Conservation (phyloP, 2,329 filamentous ascomycete species). For the Monosporascus sp. region DNA sequence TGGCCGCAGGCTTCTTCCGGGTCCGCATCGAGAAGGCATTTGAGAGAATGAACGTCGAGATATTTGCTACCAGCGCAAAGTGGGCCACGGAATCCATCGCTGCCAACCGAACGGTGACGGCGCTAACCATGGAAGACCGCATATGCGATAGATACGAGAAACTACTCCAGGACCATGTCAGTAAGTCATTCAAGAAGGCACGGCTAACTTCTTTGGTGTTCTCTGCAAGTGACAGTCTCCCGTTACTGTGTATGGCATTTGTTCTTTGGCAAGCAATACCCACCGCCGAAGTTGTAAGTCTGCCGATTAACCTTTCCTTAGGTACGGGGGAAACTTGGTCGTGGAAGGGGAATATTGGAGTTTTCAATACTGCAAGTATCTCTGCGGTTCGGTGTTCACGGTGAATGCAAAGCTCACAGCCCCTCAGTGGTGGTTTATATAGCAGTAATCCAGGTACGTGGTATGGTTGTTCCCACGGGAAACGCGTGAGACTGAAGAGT, state of each 20-base stretch:
- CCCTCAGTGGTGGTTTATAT: conserved; percentile 53
- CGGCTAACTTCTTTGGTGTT: conserved; percentile 61
- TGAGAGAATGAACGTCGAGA: conserved; percentile 50
- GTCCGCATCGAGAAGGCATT: conserved; percentile 24
- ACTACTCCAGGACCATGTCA: conserved; percentile 55
- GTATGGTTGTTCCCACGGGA: background rate
- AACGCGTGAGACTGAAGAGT: conserved; percentile 1
- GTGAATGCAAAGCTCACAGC: conserved; percentile 5
- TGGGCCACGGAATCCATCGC: conserved; percentile 70
- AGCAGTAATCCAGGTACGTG: conserved; percentile 53
- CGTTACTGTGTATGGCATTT: conserved; percentile 27
- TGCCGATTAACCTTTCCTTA: conserved; percentile 47
- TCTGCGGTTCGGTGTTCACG: background rate
- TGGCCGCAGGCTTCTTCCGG: conserved; percentile 38
- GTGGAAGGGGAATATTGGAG: conserved; percentile 43
- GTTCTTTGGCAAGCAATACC: conserved; percentile 21
- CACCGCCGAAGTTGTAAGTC: background rate
- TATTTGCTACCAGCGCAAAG: conserved; percentile 66
- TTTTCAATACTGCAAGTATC: conserved; percentile 36
- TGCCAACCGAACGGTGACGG: conserved; percentile 66
- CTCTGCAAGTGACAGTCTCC: conserved; percentile 60
- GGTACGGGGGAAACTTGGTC: conserved; percentile 61
- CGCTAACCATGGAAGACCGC: conserved; percentile 62
- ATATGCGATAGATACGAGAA: conserved; percentile 57
- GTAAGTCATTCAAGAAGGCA: conserved; percentile 54